phyloP scores from a whole-genome alignment of 352 stramenopile species.

The Nothophytophthora sp. region DNA sequence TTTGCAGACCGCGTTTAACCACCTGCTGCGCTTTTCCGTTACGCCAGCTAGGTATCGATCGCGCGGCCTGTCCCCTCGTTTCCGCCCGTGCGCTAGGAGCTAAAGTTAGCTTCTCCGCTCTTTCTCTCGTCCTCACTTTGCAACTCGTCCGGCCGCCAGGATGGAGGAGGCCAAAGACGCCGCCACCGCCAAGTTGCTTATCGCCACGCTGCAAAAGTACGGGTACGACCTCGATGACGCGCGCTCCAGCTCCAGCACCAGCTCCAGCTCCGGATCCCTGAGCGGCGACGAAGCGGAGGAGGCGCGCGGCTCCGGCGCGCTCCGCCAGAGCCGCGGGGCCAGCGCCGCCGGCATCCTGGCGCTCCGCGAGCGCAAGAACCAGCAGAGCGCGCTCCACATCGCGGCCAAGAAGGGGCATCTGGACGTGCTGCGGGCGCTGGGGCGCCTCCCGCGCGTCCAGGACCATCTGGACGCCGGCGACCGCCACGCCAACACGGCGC shows the following conservation, averaged over 20 bases:
- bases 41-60: too few relatives aligned
- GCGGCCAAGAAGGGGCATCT: constrained; percentile 83
- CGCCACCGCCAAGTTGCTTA: constrained; percentile 67
- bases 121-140: too few relatives aligned
- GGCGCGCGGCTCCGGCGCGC: constrained; percentile 34
- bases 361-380: constrained; percentile 81
- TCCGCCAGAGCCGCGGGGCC: constrained; percentile 38
- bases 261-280: constrained; percentile 25
- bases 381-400: constrained; percentile 85
- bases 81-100: too few relatives aligned
- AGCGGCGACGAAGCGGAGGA: too few relatives aligned
- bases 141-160: too few relatives aligned
- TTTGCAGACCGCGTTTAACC: too few relatives aligned
- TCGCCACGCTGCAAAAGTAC: constrained; percentile 84
- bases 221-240: constrained; percentile 74
- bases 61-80: too few relatives aligned
- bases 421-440: constrained; percentile 78
- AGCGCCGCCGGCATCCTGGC: constrained; percentile 64
- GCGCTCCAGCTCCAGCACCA: constrained; percentile 21
- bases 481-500: constrained; percentile 77
- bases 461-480: constrained; percentile 81
- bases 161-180: constrained; percentile 52
- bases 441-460: constrained; percentile 65
- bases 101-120: too few relatives aligned
- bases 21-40: too few relatives aligned